phyloP scores from a whole-genome alignment of 306 rosid genomes.

The Lathyrus sativus region DNA sequence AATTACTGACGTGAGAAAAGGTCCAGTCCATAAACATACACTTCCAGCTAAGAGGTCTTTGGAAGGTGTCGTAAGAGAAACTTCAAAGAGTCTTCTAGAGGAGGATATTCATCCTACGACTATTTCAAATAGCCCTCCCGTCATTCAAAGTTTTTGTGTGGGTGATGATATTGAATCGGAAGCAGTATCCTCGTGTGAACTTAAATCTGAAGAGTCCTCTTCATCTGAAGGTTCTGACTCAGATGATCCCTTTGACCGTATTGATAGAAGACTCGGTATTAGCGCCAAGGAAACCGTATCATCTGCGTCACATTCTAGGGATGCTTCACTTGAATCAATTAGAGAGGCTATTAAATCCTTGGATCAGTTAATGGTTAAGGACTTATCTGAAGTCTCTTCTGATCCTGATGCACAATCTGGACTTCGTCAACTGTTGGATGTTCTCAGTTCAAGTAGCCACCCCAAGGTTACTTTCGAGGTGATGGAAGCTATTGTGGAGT shows the following conservation, averaged over 20 bases:
- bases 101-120: not conserved
- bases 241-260: not conserved
- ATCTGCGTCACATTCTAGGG: not conserved
- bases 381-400: conserved; percentile 21
- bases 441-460: conserved; percentile 10
- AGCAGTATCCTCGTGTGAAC: not conserved
- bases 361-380: conserved; percentile 10
- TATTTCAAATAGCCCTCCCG: not conserved
- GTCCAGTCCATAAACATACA: not conserved
- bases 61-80: not conserved
- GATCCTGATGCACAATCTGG: not conserved
- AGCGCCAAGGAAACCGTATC: not conserved
- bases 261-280: not conserved
- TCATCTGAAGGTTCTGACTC: too few relatives aligned
- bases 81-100: not conserved
- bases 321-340: not conserved
- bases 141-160: not conserved
- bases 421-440: conserved; percentile 5
- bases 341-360: not conserved
- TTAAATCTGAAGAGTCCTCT: too few relatives aligned
- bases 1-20: too few relatives aligned
- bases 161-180: conserved; percentile 2
- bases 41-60: not conserved
- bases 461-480: not conserved
- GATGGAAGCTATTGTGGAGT: not conserved